These are phyloP conservation scores for Cutaneotrichosporon dermatis DNA, from an alignment of 1,284 basidiomycete species.

Conservation along the genomic window DNA sequence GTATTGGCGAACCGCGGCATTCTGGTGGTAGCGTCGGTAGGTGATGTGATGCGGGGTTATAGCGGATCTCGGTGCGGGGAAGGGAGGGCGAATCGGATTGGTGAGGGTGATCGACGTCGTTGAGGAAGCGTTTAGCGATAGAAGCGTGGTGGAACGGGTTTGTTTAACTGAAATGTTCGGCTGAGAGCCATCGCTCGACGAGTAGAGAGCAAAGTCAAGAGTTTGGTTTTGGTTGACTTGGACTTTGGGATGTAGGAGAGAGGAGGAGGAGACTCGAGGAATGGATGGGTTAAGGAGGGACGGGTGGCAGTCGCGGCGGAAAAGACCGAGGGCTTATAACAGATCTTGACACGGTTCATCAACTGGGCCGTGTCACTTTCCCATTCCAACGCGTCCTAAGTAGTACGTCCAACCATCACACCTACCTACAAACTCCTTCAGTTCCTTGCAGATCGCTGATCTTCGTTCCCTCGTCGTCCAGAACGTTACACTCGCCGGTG, in stretches of 20 bases:
- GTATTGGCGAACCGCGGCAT: too few relatives aligned
- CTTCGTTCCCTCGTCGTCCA: too few relatives aligned
- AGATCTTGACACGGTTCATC: not conserved
- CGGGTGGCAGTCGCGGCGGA: not conserved
- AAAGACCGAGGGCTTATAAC: not conserved
- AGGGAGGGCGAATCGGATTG: too few relatives aligned
- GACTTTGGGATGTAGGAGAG: too few relatives aligned
- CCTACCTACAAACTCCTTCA: too few relatives aligned
- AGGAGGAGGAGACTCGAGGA: not conserved
- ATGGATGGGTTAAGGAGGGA: not conserved
- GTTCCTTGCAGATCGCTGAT: too few relatives aligned
- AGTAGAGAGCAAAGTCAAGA: too few relatives aligned
- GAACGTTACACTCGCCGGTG: too few relatives aligned
- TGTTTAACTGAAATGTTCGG: not conserved
- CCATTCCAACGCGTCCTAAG: not conserved
- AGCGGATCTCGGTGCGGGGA: too few relatives aligned
- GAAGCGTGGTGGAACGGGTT: constrained; percentile 1
- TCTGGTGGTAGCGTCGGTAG: too few relatives aligned
- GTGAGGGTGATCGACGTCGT: not conserved
- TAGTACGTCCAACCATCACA: too few relatives aligned
- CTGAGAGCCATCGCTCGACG: not conserved
- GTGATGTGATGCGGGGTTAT: too few relatives aligned
- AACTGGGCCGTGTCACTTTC: not conserved
- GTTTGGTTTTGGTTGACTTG: not conserved
- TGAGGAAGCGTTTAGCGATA: not conserved